These are phyloP conservation scores for Globisporangium sylvaticum DNA, from an alignment of 352 stramenopile species.

Conservation along the genomic window DNA sequence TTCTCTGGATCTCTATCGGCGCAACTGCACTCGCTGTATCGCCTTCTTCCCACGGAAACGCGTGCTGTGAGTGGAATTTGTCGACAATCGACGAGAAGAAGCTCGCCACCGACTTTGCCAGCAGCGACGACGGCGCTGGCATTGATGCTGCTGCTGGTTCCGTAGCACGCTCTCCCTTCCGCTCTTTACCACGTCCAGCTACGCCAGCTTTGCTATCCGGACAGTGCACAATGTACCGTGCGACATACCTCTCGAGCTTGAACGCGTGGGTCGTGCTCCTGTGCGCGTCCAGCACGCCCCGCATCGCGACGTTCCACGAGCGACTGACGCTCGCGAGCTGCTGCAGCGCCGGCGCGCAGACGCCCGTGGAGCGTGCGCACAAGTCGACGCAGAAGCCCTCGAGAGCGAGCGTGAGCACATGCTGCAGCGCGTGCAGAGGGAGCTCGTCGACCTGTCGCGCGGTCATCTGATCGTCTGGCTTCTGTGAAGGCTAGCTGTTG, in stretches of 20 bases:
- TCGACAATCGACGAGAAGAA: conserved; percentile 11
- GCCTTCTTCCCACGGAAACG: conserved; percentile 7
- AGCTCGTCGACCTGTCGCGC: conserved; percentile 8
- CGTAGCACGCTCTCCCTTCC: background rate
- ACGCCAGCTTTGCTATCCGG: too few relatives aligned
- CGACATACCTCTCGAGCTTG: background rate
- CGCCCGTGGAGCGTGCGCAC: background rate
- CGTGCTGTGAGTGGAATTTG: background rate
- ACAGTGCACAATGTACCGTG: background rate
- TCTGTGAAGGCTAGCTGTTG: background rate
- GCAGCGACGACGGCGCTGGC: background rate
- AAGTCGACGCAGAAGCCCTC: conserved; percentile 1
- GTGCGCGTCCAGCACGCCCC: background rate
- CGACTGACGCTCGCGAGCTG: conserved; percentile 11
- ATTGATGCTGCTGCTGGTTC: background rate
- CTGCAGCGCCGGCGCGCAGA: conserved; percentile 6
- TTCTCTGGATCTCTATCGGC: background rate
- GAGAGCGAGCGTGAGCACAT: conserved; percentile 8
- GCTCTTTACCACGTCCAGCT: background rate
- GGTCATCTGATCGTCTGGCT: background rate
- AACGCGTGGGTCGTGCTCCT: background rate
- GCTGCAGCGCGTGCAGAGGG: conserved; percentile 10
- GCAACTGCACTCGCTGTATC: background rate
- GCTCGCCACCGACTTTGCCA: conserved; percentile 5
- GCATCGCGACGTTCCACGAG: conserved; percentile 9